Evolutionary conservation across 2,329 filamentous ascomycete genomes (phyloP).

Genomic region (Thelonectria olida): DNA sequence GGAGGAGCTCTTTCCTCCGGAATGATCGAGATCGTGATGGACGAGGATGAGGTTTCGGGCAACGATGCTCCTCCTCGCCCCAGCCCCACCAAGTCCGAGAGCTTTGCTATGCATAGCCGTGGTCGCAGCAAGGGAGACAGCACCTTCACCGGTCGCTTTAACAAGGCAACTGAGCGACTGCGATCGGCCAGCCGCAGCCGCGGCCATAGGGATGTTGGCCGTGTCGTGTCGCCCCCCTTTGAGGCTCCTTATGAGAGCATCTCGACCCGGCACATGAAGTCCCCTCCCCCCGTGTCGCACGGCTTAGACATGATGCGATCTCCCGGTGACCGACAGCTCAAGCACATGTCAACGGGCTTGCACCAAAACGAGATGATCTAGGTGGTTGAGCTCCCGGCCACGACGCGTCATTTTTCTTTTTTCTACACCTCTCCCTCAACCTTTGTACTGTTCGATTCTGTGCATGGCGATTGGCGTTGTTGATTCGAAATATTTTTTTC

Average conservation of each 20-base stretch:
- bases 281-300: slow-evolving; percentile 50
- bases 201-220: slow-evolving; percentile 47
- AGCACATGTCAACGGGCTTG: slow-evolving; percentile 60
- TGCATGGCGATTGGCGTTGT: slow-evolving; percentile 54
- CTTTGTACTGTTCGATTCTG: slow-evolving; percentile 33
- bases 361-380: slow-evolving; percentile 66
- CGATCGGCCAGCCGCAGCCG: slow-evolving; percentile 67
- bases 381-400: too few species aligned
- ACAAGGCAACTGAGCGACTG: slow-evolving; percentile 67
- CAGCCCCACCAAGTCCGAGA: slow-evolving; percentile 50
- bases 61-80: slow-evolving; percentile 37
- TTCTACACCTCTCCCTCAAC: slow-evolving; percentile 33
- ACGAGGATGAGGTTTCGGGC: slow-evolving; percentile 59
- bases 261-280: slow-evolving; percentile 43
- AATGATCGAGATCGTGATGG: slow-evolving; percentile 74
- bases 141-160: slow-evolving; percentile 62
- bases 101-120: slow-evolving; percentile 58
- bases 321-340: slow-evolving; percentile 44
- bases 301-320: slow-evolving; percentile 48
- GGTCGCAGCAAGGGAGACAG: slow-evolving; percentile 65
- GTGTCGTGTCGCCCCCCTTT: slow-evolving; percentile 39
- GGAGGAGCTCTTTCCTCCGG: slow-evolving; percentile 59
- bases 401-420: slow-evolving; percentile 21
- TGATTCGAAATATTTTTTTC: slow-evolving; percentile 24
- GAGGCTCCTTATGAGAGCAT: slow-evolving; percentile 55